Percentiles rank a stretch among this genome's conserved stretches.
Evolutionary conservation across 805 yeast species (phyloP).

Genomic region (Yamadazyma ubonensis): DNA sequence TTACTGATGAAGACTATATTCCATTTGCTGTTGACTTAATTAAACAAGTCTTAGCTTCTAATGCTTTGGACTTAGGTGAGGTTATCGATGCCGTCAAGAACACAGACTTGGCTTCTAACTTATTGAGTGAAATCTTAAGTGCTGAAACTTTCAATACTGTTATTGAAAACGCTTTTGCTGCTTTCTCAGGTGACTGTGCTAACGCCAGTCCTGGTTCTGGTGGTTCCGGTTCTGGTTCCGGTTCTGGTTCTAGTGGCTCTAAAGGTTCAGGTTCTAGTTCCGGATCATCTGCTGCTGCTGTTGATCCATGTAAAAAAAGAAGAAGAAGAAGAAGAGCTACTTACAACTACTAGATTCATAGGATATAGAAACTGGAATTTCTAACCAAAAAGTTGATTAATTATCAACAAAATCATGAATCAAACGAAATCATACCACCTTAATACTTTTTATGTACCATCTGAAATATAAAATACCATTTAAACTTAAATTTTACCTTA

Average conservation of each 20-base stretch:
- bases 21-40: conserved; percentile 38
- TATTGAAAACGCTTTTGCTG: conserved; percentile 37
- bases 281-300: conserved; percentile 3
- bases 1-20: conserved; percentile 37
- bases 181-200: conserved; percentile 33
- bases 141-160: conserved; percentile 34
- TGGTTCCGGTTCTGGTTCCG: conserved; percentile 12
- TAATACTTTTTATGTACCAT: conserved; percentile 5
- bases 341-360: conserved; percentile 15
- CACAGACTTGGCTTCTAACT: conserved; percentile 33
- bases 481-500: neutral
- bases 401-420: conserved; percentile 6
- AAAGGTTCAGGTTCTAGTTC: conserved; percentile 7
- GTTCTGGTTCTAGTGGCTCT: conserved; percentile 11
- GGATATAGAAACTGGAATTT: conserved; percentile 2
- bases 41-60: conserved; percentile 26
- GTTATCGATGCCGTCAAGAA: conserved; percentile 31
- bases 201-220: conserved; percentile 13
- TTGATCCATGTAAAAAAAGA: conserved; percentile 31
- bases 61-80: conserved; percentile 27
- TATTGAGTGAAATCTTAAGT: conserved; percentile 34
- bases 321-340: conserved; percentile 29
- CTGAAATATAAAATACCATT: conserved; percentile 2
- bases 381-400: neutral
- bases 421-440: conserved; percentile 9